These are phyloP conservation scores for Taxawa tesnikishii DNA, from an alignment of 2,329 filamentous ascomycete genomes.

Conservation along the genomic window DNA sequence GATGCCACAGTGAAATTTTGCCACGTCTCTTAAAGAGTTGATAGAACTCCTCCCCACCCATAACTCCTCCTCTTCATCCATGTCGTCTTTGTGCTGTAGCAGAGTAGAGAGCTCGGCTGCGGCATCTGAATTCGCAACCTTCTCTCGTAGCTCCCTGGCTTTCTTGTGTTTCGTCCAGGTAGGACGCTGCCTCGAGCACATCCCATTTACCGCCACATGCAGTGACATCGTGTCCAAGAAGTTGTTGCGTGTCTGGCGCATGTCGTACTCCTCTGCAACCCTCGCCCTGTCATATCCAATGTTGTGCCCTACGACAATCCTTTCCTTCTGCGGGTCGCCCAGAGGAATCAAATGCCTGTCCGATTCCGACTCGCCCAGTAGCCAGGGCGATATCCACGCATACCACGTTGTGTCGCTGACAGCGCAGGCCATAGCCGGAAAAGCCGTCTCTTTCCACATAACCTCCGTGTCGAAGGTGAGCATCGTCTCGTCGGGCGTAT, in stretches of 20 bases:
- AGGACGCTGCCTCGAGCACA: slow-evolving; percentile 93
- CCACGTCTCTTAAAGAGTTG: slow-evolving; percentile 90
- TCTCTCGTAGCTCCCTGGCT: slow-evolving; percentile 70
- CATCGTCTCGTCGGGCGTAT: slow-evolving; percentile 66
- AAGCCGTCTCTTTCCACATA: slow-evolving; percentile 85
- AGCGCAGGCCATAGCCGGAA: slow-evolving; percentile 94
- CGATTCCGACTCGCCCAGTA: slow-evolving; percentile 67
- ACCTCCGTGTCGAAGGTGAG: slow-evolving; percentile 94
- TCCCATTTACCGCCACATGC: slow-evolving; percentile 94
- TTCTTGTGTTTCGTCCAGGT: slow-evolving; percentile 98
- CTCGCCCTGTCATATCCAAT: slow-evolving; percentile 88
- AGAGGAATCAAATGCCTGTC: slow-evolving; percentile 76
- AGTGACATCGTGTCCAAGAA: slow-evolving; percentile 98
- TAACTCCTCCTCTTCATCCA: slow-evolving; percentile 67
- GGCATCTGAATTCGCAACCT: slow-evolving; percentile 58
- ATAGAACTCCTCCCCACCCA: slow-evolving; percentile 93
- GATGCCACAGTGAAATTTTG: slow-evolving; percentile 87
- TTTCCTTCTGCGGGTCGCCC: slow-evolving; percentile 59
- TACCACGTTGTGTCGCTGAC: slow-evolving; percentile 88
- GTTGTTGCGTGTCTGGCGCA: slow-evolving; percentile 69
- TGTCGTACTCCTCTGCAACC: slow-evolving; percentile 75
- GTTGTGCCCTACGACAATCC: slow-evolving; percentile 87
- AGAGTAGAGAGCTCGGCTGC: slow-evolving; percentile 60
- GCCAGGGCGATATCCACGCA: slow-evolving; percentile 91
- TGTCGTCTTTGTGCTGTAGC: slow-evolving; percentile 51